Base-by-base conservation (phyloP, 2,329 filamentous ascomycete genomes). In the Calonectria henricotiae region DNA sequence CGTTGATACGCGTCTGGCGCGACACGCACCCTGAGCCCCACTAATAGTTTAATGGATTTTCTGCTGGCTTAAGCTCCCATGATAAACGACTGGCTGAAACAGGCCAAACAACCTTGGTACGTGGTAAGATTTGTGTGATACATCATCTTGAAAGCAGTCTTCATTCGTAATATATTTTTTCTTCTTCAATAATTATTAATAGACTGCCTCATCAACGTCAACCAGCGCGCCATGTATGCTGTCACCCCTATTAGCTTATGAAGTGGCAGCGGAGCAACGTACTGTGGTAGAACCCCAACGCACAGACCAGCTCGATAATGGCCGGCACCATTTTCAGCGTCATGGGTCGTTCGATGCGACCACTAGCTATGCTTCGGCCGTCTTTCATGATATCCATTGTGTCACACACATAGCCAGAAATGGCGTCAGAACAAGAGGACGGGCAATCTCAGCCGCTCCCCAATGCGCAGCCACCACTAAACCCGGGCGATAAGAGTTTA, bases 21-120 rank as follows among this genome's bases (percentile, higher is more conserved):
- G 80, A 80, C 79, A 76, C 69, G 70, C 23, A 11, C 69, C 9
- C 3, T 6, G 32, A 54, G 70, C 71, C 68, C 74, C 75, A 73
- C 71, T 65, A 75, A 71, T 69, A 69, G 73, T 80, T 82, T 82
- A 82, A 82, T 81, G 77, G 79, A 67, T 68, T 78, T 75, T 51
- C 43, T 65, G 35, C 51, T 39, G 41, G 32, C 37, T 20, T 23
- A 37, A 35, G 12, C 35, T 39, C 5, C 35, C 35, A 58, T 30
- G 20, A n/a, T 32, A 39, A 27, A 20, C 5, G 11, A 25, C 32
- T n/a, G 37, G 37, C 27, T 55, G 8, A 39, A 30, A 37, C 35
- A 20, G 12, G 11, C 5, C 11, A 25, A 39, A 23, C 11, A 25
- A 20, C 20, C 6, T 55, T 35, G 12, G 12, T 12, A 23, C 23